Conservation (phyloP, 345 rosid genomes). For the Carallia brachiata region DNA sequence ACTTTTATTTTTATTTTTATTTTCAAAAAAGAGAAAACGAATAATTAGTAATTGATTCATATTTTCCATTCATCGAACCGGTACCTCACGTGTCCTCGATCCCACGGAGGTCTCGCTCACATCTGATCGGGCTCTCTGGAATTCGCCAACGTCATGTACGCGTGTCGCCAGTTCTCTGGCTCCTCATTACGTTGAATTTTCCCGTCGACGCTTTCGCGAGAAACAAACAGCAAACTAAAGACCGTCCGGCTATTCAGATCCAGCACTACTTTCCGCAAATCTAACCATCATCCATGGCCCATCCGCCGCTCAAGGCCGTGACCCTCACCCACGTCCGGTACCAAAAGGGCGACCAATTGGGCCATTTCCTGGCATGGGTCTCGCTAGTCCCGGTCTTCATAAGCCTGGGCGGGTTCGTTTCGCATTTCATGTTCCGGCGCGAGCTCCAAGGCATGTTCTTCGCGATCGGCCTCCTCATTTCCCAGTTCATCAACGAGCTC, state of each 20-base stretch:
- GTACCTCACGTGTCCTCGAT: too few species aligned
- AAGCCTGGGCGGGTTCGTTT: constrained; percentile 79
- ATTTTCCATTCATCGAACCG: too few species aligned
- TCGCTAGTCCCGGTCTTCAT: constrained; percentile 90
- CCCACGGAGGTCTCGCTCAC: background rate
- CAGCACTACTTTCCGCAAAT: background rate
- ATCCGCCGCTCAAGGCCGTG: constrained; percentile 57
- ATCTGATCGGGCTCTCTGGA: background rate
- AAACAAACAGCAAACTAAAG: background rate
- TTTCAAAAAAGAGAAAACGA: too few species aligned
- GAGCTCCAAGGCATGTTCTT: constrained; percentile 90
- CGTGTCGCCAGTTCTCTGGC: background rate
- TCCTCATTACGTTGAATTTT: background rate
- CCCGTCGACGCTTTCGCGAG: constrained; percentile 5
- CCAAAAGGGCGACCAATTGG: constrained; percentile 66
- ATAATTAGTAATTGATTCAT: too few species aligned
- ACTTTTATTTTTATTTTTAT: too few species aligned
- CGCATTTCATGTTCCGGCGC: constrained; percentile 90
- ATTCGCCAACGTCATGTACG: background rate
- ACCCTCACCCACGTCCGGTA: constrained; percentile 88
- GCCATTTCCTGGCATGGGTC: constrained; percentile 89
- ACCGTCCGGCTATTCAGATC: too few species aligned
- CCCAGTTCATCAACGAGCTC: constrained; percentile 74
- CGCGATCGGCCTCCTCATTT: constrained; percentile 71
- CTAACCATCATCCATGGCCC: background rate